These are phyloP conservation scores for Suillus bovinus DNA, from an alignment of 768 basidiomycete species.

Conservation along the genomic window DNA sequence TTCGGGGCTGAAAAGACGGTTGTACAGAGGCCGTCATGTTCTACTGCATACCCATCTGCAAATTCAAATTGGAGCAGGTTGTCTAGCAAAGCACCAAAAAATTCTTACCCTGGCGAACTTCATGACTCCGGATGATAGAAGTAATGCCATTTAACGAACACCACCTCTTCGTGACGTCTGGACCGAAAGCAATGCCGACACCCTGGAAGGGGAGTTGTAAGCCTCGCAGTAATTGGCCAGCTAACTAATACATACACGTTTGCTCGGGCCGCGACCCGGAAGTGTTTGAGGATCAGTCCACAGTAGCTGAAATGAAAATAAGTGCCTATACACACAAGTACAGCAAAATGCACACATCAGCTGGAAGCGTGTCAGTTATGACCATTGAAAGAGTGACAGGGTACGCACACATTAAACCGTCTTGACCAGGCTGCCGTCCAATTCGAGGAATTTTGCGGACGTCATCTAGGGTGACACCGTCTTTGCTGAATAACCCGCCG, in stretches of 20 bases:
- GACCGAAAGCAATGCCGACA: conserved; percentile 94
- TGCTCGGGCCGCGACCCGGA: conserved; percentile 92
- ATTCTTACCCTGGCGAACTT: conserved; percentile 83
- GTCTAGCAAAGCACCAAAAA: conserved; percentile 3
- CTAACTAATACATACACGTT: conserved; percentile 62
- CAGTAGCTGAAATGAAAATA: conserved; percentile 54
- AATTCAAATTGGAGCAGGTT: not conserved
- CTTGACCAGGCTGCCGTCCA: conserved; percentile 89
- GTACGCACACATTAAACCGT: conserved; percentile 89
- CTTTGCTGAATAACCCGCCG: conserved; percentile 94
- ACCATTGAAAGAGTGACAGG: conserved; percentile 4
- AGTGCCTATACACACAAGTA: conserved; percentile 5
- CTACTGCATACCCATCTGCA: conserved; percentile 89
- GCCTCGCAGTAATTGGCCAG: not conserved
- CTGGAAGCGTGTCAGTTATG: conserved; percentile 34
- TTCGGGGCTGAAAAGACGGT: conserved; percentile 97
- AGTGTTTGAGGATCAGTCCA: conserved; percentile 96
- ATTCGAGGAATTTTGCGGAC: conserved; percentile 86
- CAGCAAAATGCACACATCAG: conserved; percentile 51
- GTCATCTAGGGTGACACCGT: conserved; percentile 92
- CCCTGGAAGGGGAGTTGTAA: conserved; percentile 51
- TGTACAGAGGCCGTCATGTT: conserved; percentile 92
- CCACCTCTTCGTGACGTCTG: conserved; percentile 90
- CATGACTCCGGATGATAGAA: conserved; percentile 92
- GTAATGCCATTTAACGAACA: conserved; percentile 85